Conservation (phyloP, 306 rosid species). For the Vigna mungo region DNA sequence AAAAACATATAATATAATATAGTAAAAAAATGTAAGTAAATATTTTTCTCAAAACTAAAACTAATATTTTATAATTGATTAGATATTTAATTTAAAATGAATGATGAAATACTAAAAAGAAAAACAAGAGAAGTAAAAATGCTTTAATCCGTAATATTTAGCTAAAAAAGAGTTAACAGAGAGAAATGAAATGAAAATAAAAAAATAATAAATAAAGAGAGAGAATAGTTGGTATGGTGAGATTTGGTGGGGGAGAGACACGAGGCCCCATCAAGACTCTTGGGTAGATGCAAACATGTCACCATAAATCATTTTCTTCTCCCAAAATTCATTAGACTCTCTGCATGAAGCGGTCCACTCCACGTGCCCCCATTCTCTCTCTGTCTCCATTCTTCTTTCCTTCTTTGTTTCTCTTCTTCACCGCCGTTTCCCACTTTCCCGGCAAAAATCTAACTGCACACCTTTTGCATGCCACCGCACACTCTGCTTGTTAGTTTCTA, state of each 20-base stretch:
- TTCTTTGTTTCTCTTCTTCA: background rate
- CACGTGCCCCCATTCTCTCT: constrained; percentile 58
- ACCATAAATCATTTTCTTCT: constrained; percentile 1
- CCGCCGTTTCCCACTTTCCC: constrained; percentile 50
- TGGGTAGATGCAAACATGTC: background rate
- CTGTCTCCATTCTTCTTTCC: background rate
- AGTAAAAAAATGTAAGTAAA: no score
- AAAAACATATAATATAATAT: no score
- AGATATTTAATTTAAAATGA: no score
- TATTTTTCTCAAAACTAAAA: no score
- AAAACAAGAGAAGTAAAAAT: no score
- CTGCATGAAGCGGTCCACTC: constrained; percentile 60
- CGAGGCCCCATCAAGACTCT: constrained; percentile 36
- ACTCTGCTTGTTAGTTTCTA: background rate
- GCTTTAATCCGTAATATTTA: no score
- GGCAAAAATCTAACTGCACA: constrained; percentile 33
- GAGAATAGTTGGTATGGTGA: background rate
- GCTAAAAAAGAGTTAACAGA: no score
- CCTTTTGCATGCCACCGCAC: constrained; percentile 12
- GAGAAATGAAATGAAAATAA: no score
- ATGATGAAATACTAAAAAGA: no score
- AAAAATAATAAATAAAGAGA: background rate
- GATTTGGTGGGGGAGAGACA: constrained; percentile 47
- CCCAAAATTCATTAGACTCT: constrained; percentile 12
- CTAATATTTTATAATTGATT: no score